Evolutionary conservation across 179 eudicot genomes (phyloP).

Genomic region (Carnegiea gigantea): DNA sequence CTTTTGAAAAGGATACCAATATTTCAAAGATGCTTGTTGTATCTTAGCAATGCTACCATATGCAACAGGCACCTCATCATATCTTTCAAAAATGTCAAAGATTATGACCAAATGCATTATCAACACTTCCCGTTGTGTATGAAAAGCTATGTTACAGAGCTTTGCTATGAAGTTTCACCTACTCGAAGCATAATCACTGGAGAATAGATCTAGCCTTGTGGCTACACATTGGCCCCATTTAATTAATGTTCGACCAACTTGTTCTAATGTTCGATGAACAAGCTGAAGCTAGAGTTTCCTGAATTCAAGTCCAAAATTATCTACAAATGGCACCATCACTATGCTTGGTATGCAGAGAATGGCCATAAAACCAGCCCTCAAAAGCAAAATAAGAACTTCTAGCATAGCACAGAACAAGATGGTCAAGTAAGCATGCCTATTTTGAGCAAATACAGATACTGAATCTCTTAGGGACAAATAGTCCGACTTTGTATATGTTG

Average conservation of each 20-base stretch:
- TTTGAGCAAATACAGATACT: constrained; percentile 46
- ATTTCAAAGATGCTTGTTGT: constrained; percentile 67
- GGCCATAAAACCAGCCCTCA: constrained; percentile 64
- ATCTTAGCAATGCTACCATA: constrained; percentile 95
- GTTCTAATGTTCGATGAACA: constrained; percentile 71
- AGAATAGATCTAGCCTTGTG: constrained; percentile 86
- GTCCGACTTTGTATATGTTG: constrained; percentile 44
- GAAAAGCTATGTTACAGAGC: constrained; percentile 89
- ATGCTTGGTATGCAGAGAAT: constrained; percentile 73
- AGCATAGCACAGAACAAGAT: constrained; percentile 37
- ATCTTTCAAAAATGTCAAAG: constrained; percentile 78
- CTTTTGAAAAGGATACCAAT: constrained; percentile 52
- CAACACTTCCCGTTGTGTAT: constrained; percentile 63
- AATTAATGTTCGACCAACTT: constrained; percentile 90
- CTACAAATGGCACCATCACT: constrained; percentile 76
- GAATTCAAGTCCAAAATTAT: constrained; percentile 60
- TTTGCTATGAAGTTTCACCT: constrained; percentile 68
- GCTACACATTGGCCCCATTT: constrained; percentile 99
- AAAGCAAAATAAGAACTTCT: constrained; percentile 54
- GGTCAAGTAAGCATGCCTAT: constrained; percentile 55
- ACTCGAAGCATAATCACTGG: constrained; percentile 70
- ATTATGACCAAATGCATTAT: constrained; percentile 82
- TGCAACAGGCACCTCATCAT: constrained; percentile 78
- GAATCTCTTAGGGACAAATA: constrained; percentile 40
- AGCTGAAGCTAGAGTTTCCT: constrained; percentile 75